Base-by-base conservation (phyloP, 768 basidiomycete species). In the Trametes cinnabarina region DNA sequence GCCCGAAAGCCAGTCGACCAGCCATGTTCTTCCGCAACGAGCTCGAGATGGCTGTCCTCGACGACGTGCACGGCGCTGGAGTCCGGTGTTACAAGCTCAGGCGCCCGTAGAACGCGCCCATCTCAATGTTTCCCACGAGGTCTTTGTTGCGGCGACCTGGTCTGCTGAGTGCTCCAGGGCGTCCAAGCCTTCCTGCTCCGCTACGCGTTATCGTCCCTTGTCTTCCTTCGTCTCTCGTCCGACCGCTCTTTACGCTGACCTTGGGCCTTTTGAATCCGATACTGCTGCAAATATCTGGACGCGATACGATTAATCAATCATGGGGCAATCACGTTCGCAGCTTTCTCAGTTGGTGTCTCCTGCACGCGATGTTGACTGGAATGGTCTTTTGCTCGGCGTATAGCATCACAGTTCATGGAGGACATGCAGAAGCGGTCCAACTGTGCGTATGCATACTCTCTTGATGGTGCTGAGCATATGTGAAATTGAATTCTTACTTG, bases 341-440 rank as follows among this genome's bases (percentile, higher is more conserved):
- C 51, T 60, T 66, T 23, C 57, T 49, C 35, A 49, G 37, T 46
- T 32, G 41, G 25, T 37, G 30, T 42, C 14, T 35, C 25, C 12
- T 42, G 50, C 25, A 32, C 60, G 5, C 35, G 49, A 49, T 43
- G 51, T 53, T 55, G 47, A 61, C 47, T 20, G 47, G 52, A 47
- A 49, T 30, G 25, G 46, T 55, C 66, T 53, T 43, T 23, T 51
- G 47, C 42, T 46, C 51, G 50, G 23, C 47, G 44, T 61, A 37
- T 58, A 92, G 92, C 82, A 64, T 96, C 94, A 51, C 92, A 94
- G 75, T 94, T 98, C 65, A 93, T 98, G 87, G 90, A 92, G 80
- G 94, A 98, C 76, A 94, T 98, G 90, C 88, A 95, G 79, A 89
- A 83, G 82, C 87, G 86, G 68, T 94, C 97, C 71, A 99, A 99